Percentiles rank a stretch among this genome's conserved stretches.
Evolutionary conservation across 2,329 filamentous ascomycete species (phyloP).

Genomic region (Ustulina deusta): DNA sequence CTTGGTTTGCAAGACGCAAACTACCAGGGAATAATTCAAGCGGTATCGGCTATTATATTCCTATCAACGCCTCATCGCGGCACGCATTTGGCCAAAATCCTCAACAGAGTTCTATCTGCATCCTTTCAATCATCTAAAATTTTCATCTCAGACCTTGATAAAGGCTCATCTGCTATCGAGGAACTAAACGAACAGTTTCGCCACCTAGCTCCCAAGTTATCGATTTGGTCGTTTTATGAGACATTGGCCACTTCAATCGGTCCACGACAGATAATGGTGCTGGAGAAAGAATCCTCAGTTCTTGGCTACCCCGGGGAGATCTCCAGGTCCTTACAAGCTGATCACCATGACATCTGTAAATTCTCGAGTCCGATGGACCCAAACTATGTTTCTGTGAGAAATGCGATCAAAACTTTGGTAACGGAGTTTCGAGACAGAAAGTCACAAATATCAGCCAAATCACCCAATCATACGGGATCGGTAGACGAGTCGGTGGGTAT

Average conservation of each 20-base stretch:
- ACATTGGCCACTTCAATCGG: conserved; percentile 45
- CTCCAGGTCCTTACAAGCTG: conserved; percentile 43
- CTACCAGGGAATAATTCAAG: conserved; percentile 40
- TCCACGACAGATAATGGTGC: conserved; percentile 34
- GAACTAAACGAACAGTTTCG: conserved; percentile 54
- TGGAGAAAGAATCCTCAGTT: conserved; percentile 47
- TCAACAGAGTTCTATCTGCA: conserved; percentile 41
- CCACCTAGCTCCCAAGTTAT: conserved; percentile 45
- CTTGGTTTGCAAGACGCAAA: conserved; percentile 43
- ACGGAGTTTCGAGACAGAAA: background rate
- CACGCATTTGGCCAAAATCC: conserved; percentile 41
- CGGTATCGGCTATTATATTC: conserved; percentile 44
- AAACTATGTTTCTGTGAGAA: conserved; percentile 38
- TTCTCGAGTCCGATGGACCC: conserved; percentile 42
- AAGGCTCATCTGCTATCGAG: conserved; percentile 40
- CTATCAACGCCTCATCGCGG: conserved; percentile 48
- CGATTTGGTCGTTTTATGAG: conserved; percentile 55
- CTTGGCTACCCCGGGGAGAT: conserved; percentile 49
- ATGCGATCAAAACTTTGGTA: conserved; percentile 24
- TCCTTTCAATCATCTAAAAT: conserved; percentile 41
- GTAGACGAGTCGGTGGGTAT: background rate
- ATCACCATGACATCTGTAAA: conserved; percentile 52
- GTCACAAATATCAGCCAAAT: background rate
- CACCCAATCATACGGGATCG: background rate
- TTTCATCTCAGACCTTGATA: conserved; percentile 47